Evolutionary conservation across 495 filamentous ascomycete species (phyloP).

Genomic region (Chaetomium tenue): DNA sequence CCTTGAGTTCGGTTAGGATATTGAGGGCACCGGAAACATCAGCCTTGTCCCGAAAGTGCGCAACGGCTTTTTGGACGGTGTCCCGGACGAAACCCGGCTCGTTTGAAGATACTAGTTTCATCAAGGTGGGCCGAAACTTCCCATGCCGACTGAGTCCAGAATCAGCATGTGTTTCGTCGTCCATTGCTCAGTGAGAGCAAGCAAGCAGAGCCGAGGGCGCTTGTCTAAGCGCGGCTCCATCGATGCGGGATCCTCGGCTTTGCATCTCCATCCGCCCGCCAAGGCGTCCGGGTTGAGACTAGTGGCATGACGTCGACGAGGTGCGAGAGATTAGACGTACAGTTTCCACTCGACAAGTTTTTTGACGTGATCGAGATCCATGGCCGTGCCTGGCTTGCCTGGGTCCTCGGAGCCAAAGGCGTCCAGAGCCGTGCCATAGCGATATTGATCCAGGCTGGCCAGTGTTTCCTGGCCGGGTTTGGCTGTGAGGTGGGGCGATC

Average conservation of each 20-base stretch:
- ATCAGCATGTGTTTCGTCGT: neutral
- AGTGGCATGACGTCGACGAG: neutral
- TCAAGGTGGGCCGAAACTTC: constrained; percentile 63
- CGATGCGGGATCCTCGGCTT: neutral
- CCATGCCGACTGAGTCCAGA: constrained; percentile 55
- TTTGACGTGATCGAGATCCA: constrained; percentile 47
- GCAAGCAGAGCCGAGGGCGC: neutral
- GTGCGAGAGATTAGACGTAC: constrained; percentile 45
- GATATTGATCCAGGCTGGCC: constrained; percentile 48
- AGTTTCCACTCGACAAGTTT: constrained; percentile 74
- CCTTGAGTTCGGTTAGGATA: constrained; percentile 53
- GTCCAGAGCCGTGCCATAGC: constrained; percentile 45
- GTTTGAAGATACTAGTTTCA: constrained; percentile 65
- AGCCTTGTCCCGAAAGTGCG: constrained; percentile 43
- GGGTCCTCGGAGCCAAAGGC: constrained; percentile 36
- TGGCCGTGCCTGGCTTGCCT: constrained; percentile 28
- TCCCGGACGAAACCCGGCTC: constrained; percentile 39
- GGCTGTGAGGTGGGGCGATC: constrained; percentile 26
- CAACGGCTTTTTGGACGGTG: constrained; percentile 51
- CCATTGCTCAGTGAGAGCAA: neutral
- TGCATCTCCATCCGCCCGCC: constrained; percentile 10
- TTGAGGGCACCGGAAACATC: constrained; percentile 51
- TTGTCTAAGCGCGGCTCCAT: constrained; percentile 14
- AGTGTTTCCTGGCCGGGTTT: constrained; percentile 48
- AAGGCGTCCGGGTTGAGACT: neutral